Evolutionary conservation across 2,329 filamentous ascomycete genomes (phyloP).

Genomic region (Cladophialophora chaetospira): DNA sequence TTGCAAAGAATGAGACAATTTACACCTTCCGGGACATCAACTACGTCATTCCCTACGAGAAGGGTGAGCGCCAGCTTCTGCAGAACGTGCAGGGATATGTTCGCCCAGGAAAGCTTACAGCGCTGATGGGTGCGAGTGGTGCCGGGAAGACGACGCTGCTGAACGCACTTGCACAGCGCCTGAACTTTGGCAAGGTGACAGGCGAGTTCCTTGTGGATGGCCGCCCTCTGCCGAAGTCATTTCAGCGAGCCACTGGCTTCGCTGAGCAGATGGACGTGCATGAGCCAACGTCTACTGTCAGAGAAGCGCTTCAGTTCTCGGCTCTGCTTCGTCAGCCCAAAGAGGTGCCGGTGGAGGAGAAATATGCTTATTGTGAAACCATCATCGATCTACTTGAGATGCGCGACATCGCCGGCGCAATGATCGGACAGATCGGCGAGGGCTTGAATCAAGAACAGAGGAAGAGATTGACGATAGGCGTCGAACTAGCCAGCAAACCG

Average conservation of each 20-base stretch:
- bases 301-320: constrained; percentile 67
- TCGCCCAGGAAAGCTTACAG: constrained; percentile 73
- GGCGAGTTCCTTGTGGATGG: constrained; percentile 51
- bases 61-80: constrained; percentile 52
- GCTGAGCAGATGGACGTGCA: constrained; percentile 69
- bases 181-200: constrained; percentile 48
- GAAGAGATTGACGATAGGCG: constrained; percentile 65
- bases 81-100: constrained; percentile 71
- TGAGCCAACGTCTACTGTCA: constrained; percentile 65
- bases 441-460: constrained; percentile 67
- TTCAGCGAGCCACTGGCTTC: constrained; percentile 58
- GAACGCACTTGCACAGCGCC: constrained; percentile 48
- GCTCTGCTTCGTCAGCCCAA: constrained; percentile 64
- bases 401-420: constrained; percentile 65
- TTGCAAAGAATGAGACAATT: constrained; percentile 68
- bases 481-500: constrained; percentile 64
- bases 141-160: constrained; percentile 54
- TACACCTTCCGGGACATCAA: constrained; percentile 85
- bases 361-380: constrained; percentile 68
- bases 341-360: constrained; percentile 60
- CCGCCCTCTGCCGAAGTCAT: constrained; percentile 48
- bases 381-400: constrained; percentile 71
- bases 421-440: constrained; percentile 60
- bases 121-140: constrained; percentile 67
- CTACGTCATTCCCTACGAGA: constrained; percentile 61